A percentile compares a stretch with the other conserved stretches of the same genome.
These are phyloP conservation scores for Citrus hindsii DNA, from an alignment of 345 rosid species.

Conservation along the genomic window DNA sequence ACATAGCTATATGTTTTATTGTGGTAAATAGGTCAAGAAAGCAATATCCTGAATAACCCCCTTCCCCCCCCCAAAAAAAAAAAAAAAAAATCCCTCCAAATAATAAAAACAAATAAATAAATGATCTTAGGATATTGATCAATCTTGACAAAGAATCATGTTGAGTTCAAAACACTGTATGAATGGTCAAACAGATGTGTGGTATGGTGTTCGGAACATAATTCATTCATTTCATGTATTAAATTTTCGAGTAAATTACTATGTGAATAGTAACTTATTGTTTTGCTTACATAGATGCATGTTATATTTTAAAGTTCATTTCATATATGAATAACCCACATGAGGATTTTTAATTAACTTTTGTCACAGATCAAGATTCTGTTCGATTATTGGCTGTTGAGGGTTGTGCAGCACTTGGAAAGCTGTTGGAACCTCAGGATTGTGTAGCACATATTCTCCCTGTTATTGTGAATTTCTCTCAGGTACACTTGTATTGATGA, in stretches of 20 bases:
- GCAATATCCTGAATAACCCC: neutral
- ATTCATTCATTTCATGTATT: neutral
- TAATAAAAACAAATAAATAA: too few species aligned
- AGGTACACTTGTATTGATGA: slow-evolving; percentile 37
- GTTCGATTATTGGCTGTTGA: slow-evolving; percentile 94
- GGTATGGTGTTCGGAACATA: neutral
- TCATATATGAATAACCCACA: neutral
- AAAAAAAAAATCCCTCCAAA: too few species aligned
- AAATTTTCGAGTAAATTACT: neutral
- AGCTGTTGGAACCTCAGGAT: slow-evolving; percentile 91
- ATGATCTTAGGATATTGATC: neutral
- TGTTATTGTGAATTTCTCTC: slow-evolving; percentile 90
- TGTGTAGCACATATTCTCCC: slow-evolving; percentile 88
- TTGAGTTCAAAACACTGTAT: neutral
- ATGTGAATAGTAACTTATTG: neutral
- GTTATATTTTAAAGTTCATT: slow-evolving; percentile 1
- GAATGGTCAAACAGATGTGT: neutral
- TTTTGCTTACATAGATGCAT: neutral
- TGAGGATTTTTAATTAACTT: neutral
- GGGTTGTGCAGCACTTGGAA: slow-evolving; percentile 96
- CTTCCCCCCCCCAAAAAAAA: too few species aligned
- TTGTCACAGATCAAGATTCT: slow-evolving; percentile 84
- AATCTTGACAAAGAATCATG: neutral
- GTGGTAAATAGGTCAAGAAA: neutral
- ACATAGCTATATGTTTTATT: neutral